Base-by-base conservation (phyloP, 2,329 filamentous ascomycete species). In the Chaetomium olivaceum region DNA sequence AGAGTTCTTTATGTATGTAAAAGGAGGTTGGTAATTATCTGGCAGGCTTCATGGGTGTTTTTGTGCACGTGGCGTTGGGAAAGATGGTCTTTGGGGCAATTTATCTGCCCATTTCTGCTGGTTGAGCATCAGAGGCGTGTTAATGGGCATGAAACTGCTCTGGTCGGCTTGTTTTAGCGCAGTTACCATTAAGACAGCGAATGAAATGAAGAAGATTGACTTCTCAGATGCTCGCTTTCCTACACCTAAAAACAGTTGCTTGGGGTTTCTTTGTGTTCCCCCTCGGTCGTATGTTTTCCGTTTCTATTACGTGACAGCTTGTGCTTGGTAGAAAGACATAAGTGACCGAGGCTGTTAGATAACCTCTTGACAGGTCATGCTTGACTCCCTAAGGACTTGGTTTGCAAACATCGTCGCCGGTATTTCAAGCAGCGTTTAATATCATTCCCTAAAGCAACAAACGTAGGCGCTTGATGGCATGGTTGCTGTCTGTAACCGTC, bases 41-140 rank as follows among this genome's bases (percentile, higher is more conserved):
- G 6, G 14, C 6, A 6, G 51, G 25, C 23, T 12, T 29, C 12
- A 48, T 27, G 16, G 51, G 27, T 54, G 51, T 25, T 25, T 54
- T 54, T 27, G 27, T 54, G 27, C 51, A 54, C 27, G 11, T 54
- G 51, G 51, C 51, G 51, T 54, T 54, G 27, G 51, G 51, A 14
- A 31, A 27, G 51, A 31, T 54, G 14, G 51, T n/a, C 51, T 54
- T 54, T 27, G 14, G 50, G 12, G 51, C 14, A 31, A 3, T n/a
- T 12, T n/a, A 27, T 52, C 51, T 54, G 51, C 51, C 31, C 27
- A 27, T 27, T 19, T 54, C 27, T 54, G 51, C 25, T 1, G 16
- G 14, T 54, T 29, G 51, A 54, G 51, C 27, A 31, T 16, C 2
- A 16, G 27, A 7, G 51, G 27, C 1, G 51, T 43, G 12, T 19